These are phyloP conservation scores for Talaromyces sp. DNA, from an alignment of 2,329 filamentous ascomycete genomes.

Conservation along the genomic window DNA sequence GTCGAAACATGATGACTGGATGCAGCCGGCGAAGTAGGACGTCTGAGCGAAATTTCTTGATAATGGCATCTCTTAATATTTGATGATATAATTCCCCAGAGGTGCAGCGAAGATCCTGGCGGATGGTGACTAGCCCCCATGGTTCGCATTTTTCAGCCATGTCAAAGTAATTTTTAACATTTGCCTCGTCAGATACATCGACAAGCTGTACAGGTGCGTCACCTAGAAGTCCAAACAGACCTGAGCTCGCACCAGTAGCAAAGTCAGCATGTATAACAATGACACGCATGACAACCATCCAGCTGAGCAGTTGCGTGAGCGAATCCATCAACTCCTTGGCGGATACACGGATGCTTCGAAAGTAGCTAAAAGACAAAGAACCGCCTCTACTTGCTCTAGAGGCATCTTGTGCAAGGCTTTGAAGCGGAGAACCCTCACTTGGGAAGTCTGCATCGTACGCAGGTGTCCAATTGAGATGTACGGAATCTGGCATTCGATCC, in stretches of 20 bases:
- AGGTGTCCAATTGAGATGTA: conserved; percentile 3
- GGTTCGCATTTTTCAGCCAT: conserved; percentile 1
- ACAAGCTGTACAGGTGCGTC: conserved; percentile 6
- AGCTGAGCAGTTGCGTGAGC: neutral
- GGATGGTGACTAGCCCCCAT: neutral
- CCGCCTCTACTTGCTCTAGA: neutral
- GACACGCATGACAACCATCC: conserved; percentile 4
- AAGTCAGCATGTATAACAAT: conserved; percentile 6
- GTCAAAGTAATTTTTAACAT: neutral
- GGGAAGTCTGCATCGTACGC: neutral
- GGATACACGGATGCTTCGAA: neutral
- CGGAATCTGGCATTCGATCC: neutral
- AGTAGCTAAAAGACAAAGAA: neutral
- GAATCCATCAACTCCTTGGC: neutral
- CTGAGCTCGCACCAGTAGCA: neutral
- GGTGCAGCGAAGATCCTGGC: neutral
- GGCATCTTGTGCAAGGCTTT: conserved; percentile 5
- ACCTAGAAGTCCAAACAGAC: conserved; percentile 2
- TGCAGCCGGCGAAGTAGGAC: neutral
- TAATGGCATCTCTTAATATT: neutral
- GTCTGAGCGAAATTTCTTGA: neutral
- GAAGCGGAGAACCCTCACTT: neutral
- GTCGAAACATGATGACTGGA: conserved; percentile 9
- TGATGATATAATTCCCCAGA: neutral
- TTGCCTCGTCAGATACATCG: neutral